These are phyloP conservation scores for Corynascus novoguineensis DNA, from an alignment of 495 filamentous ascomycete genomes.

Conservation along the genomic window DNA sequence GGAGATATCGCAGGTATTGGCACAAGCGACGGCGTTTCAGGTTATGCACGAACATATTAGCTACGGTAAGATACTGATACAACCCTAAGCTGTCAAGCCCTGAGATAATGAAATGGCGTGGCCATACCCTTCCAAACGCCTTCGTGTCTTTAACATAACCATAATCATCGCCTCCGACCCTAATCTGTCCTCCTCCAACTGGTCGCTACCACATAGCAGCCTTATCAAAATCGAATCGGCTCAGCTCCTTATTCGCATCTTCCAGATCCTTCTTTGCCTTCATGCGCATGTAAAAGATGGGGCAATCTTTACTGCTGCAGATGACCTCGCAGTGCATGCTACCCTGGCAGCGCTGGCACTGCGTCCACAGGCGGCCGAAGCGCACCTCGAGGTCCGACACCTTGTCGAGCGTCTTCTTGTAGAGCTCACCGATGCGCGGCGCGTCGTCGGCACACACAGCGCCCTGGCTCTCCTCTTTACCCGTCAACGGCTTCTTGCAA, in stretches of 20 bases:
- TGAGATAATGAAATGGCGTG: conserved; percentile 1
- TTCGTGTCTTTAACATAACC: neutral
- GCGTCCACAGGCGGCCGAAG: conserved; percentile 92
- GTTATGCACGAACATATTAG: neutral
- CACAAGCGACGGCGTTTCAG: too few relatives aligned
- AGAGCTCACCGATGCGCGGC: conserved; percentile 83
- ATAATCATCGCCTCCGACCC: neutral
- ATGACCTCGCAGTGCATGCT: conserved; percentile 98
- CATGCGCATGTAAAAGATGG: conserved; percentile 99
- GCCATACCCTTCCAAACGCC: conserved; percentile 1
- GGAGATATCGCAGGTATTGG: too few relatives aligned
- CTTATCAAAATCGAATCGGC: conserved; percentile 80
- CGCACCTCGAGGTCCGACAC: conserved; percentile 87
- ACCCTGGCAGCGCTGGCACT: conserved; percentile 96
- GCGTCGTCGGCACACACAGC: conserved; percentile 84
- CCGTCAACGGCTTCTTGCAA: conserved; percentile 89
- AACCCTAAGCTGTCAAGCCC: neutral
- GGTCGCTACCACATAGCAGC: conserved; percentile 40
- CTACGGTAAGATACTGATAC: neutral
- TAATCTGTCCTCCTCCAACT: neutral
- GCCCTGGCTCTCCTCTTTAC: conserved; percentile 71
- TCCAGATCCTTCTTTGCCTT: conserved; percentile 99
- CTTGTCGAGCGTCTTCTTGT: conserved; percentile 82
- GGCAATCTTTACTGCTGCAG: conserved; percentile 91
- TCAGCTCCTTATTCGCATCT: conserved; percentile 85